These are phyloP conservation scores for Metarhizium robertsii DNA, from an alignment of 2,329 filamentous ascomycete genomes.

Conservation along the genomic window DNA sequence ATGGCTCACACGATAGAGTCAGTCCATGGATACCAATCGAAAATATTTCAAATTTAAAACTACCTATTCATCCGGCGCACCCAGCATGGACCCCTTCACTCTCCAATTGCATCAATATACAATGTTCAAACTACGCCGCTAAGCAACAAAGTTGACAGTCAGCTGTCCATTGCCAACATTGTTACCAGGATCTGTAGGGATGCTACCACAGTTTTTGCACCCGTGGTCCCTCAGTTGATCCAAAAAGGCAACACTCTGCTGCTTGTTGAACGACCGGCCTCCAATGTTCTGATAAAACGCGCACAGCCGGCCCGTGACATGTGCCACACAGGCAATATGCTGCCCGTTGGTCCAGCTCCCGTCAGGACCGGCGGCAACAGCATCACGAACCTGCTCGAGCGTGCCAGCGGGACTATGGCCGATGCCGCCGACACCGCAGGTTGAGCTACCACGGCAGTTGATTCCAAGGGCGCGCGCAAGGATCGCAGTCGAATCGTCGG, in stretches of 20 bases:
- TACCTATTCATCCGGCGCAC: too few relatives aligned
- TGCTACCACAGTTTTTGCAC: slow-evolving; percentile 8
- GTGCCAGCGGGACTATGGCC: slow-evolving; percentile 5
- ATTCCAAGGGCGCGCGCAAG: slow-evolving; percentile 5
- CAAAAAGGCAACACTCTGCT: not conserved
- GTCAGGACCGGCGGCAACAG: slow-evolving; percentile 4
- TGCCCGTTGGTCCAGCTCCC: slow-evolving; percentile 2
- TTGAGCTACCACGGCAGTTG: slow-evolving; percentile 7
- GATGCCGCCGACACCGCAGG: slow-evolving; percentile 6
- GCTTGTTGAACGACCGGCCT: slow-evolving; percentile 5
- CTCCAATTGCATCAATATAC: too few relatives aligned
- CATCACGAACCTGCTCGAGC: slow-evolving; percentile 5
- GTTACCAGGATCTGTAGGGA: slow-evolving; percentile 9
- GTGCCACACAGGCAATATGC: slow-evolving; percentile 7
- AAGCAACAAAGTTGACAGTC: slow-evolving; percentile 9
- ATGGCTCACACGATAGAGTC: too few relatives aligned
- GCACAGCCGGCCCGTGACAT: slow-evolving; percentile 7
- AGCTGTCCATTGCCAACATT: slow-evolving; percentile 7
- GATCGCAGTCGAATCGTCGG: not conserved
- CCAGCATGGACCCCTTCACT: too few relatives aligned
- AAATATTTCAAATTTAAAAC: too few relatives aligned
- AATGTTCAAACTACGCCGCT: not conserved
- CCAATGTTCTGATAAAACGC: slow-evolving; percentile 9
- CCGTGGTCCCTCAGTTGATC: not conserved
- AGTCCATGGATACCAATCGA: too few relatives aligned